Evolutionary conservation across 441 rosid species (phyloP), one percentile per base, ranked within the genome.

Genomic region (Erodium trifolium): DNA sequence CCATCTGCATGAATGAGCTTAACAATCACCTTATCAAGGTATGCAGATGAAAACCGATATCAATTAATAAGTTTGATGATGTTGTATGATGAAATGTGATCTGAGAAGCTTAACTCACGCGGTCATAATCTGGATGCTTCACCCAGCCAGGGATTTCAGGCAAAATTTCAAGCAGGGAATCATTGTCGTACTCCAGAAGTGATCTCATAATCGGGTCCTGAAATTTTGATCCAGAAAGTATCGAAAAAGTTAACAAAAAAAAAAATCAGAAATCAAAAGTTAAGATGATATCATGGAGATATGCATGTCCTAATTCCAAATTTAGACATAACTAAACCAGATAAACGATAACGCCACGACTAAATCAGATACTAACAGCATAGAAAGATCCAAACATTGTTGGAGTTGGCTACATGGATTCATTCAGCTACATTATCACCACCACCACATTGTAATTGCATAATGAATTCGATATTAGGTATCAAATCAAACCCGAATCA

Each of bases 121-220:
- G 70, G 3, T 81, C 80, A 57, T 76, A 78, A 65, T 78, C 79
- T 0, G 82, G 84, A 67, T 78, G 83, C 63, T 83, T 83, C 77
- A 80, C 77, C 82, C 84, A 80, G 57, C 66, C 35, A 5, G 86
- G 82, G 63, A 83, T 75, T 65, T 83, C 81, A 3, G 79, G 74
- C 64, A 75, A 69, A 55, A 83, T 37, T 37, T 77, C 82, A 70
- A 75, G 72, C 73, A 83, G 29, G 12, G 73, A 63, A 53, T 34
- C 70, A 2, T 68, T 69, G 59, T 77, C 84, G 5, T 74, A 64
- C 72, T 80, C 79, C 29, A 73, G 31, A 31, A 77, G 67, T 31
- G 77, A 70, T 23, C 73, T 51, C 34, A 73, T 67, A 39, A 68
- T 72, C 0, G 72, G 82, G 59, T 78, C 82, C 84, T 82, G 77